Percentiles rank a stretch among this genome's conserved stretches.
Evolutionary conservation across 2,329 filamentous ascomycete genomes (phyloP).

Genomic region (Aspergillus neoniger): DNA sequence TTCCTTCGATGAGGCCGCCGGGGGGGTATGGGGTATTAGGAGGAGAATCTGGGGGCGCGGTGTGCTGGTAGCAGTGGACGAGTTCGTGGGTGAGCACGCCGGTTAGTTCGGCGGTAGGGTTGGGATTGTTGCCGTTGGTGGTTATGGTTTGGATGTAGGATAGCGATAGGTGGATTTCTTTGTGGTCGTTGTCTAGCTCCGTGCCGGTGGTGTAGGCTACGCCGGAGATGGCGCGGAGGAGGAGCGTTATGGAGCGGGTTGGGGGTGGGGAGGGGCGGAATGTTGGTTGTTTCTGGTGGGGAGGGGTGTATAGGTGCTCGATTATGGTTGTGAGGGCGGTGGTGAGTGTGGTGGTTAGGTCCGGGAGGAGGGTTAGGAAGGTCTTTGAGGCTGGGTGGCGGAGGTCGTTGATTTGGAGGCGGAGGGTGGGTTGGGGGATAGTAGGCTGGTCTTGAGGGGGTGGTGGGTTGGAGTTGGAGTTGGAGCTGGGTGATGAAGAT

Average conservation of each 20-base stretch:
- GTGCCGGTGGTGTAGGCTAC: constrained; percentile 86
- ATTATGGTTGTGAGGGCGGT: constrained; percentile 69
- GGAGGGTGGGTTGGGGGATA: constrained; percentile 37
- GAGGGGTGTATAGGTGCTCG: constrained; percentile 64
- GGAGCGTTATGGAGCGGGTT: constrained; percentile 83
- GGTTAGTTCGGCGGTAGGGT: constrained; percentile 62
- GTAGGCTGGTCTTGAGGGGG: neutral
- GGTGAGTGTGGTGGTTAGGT: constrained; percentile 60
- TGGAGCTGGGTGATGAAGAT: neutral
- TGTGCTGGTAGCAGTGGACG: constrained; percentile 91
- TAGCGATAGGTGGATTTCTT: constrained; percentile 87
- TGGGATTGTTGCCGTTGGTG: constrained; percentile 23
- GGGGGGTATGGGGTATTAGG: constrained; percentile 45
- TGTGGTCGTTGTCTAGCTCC: constrained; percentile 80
- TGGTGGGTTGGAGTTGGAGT: neutral
- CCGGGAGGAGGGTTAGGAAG: constrained; percentile 69
- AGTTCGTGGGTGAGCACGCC: constrained; percentile 91
- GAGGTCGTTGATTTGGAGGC: constrained; percentile 47
- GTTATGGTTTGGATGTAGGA: constrained; percentile 62
- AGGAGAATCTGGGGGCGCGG: constrained; percentile 51
- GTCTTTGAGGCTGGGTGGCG: constrained; percentile 43
- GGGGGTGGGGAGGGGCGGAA: constrained; percentile 51
- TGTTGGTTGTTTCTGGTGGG: constrained; percentile 7
- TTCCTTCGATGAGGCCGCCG: constrained; percentile 81
- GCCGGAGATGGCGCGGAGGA: constrained; percentile 76